phyloP scores from a whole-genome alignment of 2,329 filamentous ascomycete genomes.

The Graphilbum ipis-grandicollis region DNA sequence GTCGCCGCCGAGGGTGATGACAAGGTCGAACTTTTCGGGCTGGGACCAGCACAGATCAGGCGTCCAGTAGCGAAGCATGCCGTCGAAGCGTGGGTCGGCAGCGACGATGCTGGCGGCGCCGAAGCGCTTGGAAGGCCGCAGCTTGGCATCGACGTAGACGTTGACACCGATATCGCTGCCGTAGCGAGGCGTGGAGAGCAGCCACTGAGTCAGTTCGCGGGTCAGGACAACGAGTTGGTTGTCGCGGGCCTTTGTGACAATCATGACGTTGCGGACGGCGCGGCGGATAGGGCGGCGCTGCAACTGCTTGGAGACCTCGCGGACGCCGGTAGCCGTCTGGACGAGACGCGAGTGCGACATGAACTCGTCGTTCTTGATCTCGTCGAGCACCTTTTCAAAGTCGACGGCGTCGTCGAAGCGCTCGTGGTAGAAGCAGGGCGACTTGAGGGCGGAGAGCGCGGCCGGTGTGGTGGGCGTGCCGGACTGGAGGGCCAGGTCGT shows the following conservation, averaged over 20 bases:
- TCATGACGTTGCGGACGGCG: constrained; percentile 89
- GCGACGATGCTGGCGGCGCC: constrained; percentile 55
- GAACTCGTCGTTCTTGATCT: constrained; percentile 76
- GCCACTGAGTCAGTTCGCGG: constrained; percentile 71
- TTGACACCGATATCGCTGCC: constrained; percentile 81
- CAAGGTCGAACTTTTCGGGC: constrained; percentile 89
- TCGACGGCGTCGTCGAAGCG: constrained; percentile 93
- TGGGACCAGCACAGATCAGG: constrained; percentile 87
- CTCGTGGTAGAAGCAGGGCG: constrained; percentile 95
- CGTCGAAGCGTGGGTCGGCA: constrained; percentile 57
- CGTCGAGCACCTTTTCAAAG: constrained; percentile 84
- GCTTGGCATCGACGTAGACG: constrained; percentile 95
- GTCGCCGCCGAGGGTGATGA: constrained; percentile 73
- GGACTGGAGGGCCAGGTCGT: constrained; percentile 27
- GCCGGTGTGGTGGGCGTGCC: constrained; percentile 21
- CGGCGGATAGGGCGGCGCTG: constrained; percentile 83
- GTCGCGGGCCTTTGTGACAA: constrained; percentile 93
- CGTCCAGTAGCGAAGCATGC: constrained; percentile 90
- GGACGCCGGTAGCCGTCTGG: constrained; percentile 85
- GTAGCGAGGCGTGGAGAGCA: constrained; percentile 77
- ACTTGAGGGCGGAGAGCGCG: constrained; percentile 52
- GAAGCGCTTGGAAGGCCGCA: constrained; percentile 77
- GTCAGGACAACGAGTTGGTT: constrained; percentile 84
- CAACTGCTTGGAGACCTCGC: constrained; percentile 89
- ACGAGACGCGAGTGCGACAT: constrained; percentile 89